A percentile compares a stretch with the other conserved stretches of the same genome.
Evolutionary conservation across 345 rosid genomes (phyloP).

Genomic region (Euphorbia tirucalli): DNA sequence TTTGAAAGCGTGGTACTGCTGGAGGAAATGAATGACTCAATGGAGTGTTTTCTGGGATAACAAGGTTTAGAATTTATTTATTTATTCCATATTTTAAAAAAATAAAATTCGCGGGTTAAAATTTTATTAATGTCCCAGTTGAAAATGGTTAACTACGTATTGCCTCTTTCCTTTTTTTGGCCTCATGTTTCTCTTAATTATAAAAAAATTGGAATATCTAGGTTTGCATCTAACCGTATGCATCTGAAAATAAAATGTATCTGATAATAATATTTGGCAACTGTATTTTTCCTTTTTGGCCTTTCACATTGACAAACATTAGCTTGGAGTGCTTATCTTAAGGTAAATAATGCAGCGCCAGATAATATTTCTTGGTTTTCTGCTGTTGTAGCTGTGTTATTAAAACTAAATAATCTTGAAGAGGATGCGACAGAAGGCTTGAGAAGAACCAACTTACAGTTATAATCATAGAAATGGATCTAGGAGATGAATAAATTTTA

Average conservation of each 20-base stretch:
- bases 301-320: background rate
- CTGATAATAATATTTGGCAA: background rate
- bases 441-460: background rate
- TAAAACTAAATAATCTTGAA: constrained; percentile 3
- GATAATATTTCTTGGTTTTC: background rate
- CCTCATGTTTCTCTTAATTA: background rate
- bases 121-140: background rate
- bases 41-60: background rate
- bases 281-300: background rate
- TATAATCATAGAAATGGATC: background rate
- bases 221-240: background rate
- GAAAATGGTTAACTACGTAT: background rate
- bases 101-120: background rate
- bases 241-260: no score
- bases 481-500: background rate
- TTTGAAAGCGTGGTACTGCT: background rate
- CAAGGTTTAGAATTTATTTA: background rate
- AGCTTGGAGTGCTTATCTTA: background rate
- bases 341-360: background rate
- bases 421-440: background rate
- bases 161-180: background rate
- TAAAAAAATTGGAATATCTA: background rate
- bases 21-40: background rate
- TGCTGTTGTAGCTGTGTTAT: constrained; percentile 1
- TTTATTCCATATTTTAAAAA: background rate